These are phyloP conservation scores for Pisolithus orientalis DNA, from an alignment of 768 basidiomycete genomes.

Conservation along the genomic window DNA sequence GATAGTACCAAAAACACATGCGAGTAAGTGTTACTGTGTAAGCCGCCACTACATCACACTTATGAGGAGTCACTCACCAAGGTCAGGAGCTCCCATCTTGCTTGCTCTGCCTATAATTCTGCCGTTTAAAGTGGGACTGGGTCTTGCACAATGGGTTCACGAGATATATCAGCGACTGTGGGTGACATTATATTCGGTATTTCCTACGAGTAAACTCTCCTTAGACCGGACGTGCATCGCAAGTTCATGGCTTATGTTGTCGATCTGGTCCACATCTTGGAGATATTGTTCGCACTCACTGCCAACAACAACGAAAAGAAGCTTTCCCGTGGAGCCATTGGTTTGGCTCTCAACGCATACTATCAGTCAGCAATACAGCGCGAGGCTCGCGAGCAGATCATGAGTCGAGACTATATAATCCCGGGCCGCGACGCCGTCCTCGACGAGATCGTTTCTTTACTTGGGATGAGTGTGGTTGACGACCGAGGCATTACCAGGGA, in stretches of 20 bases:
- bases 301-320: background rate
- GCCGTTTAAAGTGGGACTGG: background rate
- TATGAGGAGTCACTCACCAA: no score
- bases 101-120: background rate
- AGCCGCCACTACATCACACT: no score
- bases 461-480: no score
- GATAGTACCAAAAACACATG: no score
- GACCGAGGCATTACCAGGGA: no score
- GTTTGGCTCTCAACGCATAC: no score
- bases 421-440: background rate
- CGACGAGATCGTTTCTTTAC: constrained; percentile 13
- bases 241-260: background rate
- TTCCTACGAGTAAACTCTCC: background rate
- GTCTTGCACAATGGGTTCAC: background rate
- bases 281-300: background rate
- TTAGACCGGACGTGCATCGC: background rate
- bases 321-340: no score
- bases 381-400: background rate
- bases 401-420: background rate
- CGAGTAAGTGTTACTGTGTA: no score
- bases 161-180: constrained; percentile 1
- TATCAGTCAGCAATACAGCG: no score
- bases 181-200: background rate
- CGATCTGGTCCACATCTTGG: background rate
- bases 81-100: background rate